Percentiles rank a stretch among this genome's conserved stretches.
phyloP scores from a whole-genome alignment of 306 rosid species.

The Casuarina glauca region DNA sequence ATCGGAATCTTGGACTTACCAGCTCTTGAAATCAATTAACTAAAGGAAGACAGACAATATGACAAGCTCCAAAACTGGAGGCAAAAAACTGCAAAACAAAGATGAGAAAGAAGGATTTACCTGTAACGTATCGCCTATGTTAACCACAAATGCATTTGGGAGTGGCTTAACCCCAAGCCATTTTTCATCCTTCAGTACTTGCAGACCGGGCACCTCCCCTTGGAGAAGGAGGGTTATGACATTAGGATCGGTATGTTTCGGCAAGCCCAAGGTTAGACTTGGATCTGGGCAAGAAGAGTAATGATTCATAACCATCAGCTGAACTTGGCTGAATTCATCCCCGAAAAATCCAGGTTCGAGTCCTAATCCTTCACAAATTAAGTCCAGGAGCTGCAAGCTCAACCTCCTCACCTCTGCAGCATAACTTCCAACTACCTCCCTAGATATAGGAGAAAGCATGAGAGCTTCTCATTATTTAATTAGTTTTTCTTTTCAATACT shows the following conservation, averaged over 20 bases:
- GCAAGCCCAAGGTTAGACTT: conserved; percentile 37
- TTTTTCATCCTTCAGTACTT: conserved; percentile 29
- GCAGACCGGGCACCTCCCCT: conserved; percentile 26
- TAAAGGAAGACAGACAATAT: no score
- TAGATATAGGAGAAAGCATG: background rate
- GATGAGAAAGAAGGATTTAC: background rate
- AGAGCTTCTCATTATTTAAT: background rate
- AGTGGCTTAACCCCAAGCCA: conserved; percentile 31
- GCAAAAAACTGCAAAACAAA: no score
- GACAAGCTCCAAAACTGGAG: no score
- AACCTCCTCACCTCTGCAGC: conserved; percentile 25
- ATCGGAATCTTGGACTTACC: no score
- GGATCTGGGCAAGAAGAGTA: conserved; percentile 35
- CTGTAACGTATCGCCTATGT: conserved; percentile 23
- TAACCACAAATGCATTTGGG: conserved; percentile 29
- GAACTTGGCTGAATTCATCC: conserved; percentile 8
- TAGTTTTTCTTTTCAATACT: no score
- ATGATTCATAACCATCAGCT: conserved; percentile 1
- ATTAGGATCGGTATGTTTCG: conserved; percentile 30
- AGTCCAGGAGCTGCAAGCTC: conserved; percentile 24
- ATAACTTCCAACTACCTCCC: conserved; percentile 21
- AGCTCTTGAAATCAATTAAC: no score
- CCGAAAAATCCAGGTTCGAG: conserved; percentile 1
- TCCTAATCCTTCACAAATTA: conserved; percentile 30
- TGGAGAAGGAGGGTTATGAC: conserved; percentile 23